Evolutionary conservation across 306 rosid genomes (phyloP), one percentile per base, ranked within the genome.

Genomic region (Urtica urens): DNA sequence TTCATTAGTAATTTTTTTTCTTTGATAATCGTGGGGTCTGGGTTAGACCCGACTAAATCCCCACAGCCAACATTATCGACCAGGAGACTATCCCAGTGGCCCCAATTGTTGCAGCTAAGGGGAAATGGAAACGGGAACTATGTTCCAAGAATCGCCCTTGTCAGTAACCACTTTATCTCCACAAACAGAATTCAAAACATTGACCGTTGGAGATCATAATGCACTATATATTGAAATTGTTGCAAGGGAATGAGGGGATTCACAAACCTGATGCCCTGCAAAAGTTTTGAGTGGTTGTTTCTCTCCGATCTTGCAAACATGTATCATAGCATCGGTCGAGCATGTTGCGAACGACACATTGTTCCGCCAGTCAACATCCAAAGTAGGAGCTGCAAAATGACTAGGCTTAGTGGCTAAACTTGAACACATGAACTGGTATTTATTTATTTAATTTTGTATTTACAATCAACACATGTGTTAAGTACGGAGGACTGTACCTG

Each of bases 311-410:
- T 79, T 79, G 67, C 87, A 75, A 35, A 75, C 82, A 62, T 75
- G 67, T 58, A 79, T 79, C 72, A 54, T 68, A 51, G 53, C 58
- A 62, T 79, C 82, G 11, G 87, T 69, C 59, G 87, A 79, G 64
- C 87, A 71, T 7, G 82, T 75, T 38, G 87, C 87, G 63, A 79
- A 79, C 7, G 72, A 68, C 29, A 66, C 72, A 65, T 66, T 72
- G 60, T 69, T 72, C 51, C 70, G 74, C 87, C 87, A 79, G 60
- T 79, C 79, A 47, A 75, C 87, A 39, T 79, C 87, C 64, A 79
- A 82, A 49, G 82, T 72, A 1, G 82, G 87, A 17, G 73, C 87
- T 75, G 73, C 57, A 68, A 66, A 58, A 46, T 38, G 51, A 40
- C 50, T 39, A 44, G 31, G 40, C n/a, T 49, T 23, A 49, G 41